A percentile compares a stretch with the other conserved stretches of the same genome.
These are phyloP conservation scores for Musa beccarii DNA, from an alignment of 176 grass and related monocot species.

Conservation along the genomic window DNA sequence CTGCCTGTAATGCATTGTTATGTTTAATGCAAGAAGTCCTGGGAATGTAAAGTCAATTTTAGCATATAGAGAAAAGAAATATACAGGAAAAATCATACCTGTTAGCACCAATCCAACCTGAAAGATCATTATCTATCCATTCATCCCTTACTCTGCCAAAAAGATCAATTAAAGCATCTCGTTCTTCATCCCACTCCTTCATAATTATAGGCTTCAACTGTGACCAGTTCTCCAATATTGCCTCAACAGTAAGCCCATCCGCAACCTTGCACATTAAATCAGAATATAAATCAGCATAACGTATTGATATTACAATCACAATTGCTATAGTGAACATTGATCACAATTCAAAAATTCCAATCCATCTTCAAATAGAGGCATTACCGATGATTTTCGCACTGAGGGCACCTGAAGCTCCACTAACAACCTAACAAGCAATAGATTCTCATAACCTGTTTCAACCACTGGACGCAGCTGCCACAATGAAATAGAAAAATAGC, in stretches of 20 bases:
- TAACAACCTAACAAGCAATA: constrained; percentile 91
- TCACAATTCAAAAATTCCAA: constrained; percentile 6
- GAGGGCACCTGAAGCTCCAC: constrained; percentile 56
- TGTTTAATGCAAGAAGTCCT: too few relatives aligned
- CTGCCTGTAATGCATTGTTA: background rate
- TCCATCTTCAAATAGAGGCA: constrained; percentile 6
- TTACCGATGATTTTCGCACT: constrained; percentile 65
- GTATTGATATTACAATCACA: background rate
- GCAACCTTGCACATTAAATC: constrained; percentile 60
- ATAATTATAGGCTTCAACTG: constrained; percentile 69
- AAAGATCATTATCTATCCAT: constrained; percentile 91
- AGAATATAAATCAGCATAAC: constrained; percentile 13
- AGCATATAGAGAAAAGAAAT: constrained; percentile 9
- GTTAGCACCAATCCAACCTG: constrained; percentile 83
- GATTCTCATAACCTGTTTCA: constrained; percentile 91
- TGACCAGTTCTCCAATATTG: constrained; percentile 65
- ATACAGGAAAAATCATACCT: constrained; percentile 30
- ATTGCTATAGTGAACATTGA: constrained; percentile 1
- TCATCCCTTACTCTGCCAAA: constrained; percentile 84
- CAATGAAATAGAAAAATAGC: constrained; percentile 1
- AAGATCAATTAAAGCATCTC: constrained; percentile 61
- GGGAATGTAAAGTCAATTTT: background rate
- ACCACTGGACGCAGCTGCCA: constrained; percentile 86
- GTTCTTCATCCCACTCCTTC: constrained; percentile 77
- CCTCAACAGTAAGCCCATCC: constrained; percentile 61